phyloP scores from a whole-genome alignment of 1,284 basidiomycete genomes.

The Rhodotorula sp. region DNA sequence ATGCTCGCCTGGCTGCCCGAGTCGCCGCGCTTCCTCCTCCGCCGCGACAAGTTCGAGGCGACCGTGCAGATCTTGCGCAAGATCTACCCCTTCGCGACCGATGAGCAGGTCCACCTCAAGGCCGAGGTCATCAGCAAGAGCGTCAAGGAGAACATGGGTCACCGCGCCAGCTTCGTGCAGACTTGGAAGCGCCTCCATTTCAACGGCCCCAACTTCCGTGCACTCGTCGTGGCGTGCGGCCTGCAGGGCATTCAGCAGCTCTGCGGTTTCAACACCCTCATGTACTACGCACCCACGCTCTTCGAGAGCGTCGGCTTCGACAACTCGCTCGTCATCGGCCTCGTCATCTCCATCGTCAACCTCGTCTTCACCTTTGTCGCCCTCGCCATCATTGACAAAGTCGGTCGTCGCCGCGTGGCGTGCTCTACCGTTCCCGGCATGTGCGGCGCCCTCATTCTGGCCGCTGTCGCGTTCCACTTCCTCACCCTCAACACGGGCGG shows the following conservation, averaged over 20 bases:
- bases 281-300: conserved; percentile 60
- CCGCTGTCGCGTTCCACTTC: conserved; percentile 71
- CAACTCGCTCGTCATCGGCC: conserved; percentile 74
- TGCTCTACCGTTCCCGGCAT: conserved; percentile 74
- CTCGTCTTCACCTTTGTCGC: conserved; percentile 79
- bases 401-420: conserved; percentile 76
- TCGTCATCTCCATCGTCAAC: conserved; percentile 76
- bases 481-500: conserved; percentile 68
- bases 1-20: conserved; percentile 71
- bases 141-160: conserved; percentile 65
- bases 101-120: conserved; percentile 67
- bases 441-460: conserved; percentile 68
- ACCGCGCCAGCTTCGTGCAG: conserved; percentile 56
- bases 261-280: conserved; percentile 60
- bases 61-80: conserved; percentile 62
- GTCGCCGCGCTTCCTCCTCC: conserved; percentile 71
- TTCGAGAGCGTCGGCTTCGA: conserved; percentile 78
- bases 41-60: conserved; percentile 57
- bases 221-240: conserved; percentile 68
- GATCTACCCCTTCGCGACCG: conserved; percentile 67
- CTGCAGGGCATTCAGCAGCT: conserved; percentile 80
- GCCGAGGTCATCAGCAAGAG: conserved; percentile 61
- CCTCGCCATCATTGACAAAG: conserved; percentile 69
- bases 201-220: conserved; percentile 34
- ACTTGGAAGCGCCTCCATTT: conserved; percentile 40